These are phyloP conservation scores for Coniochaeta pulveracea DNA, from an alignment of 2,329 filamentous ascomycete genomes.

Conservation along the genomic window DNA sequence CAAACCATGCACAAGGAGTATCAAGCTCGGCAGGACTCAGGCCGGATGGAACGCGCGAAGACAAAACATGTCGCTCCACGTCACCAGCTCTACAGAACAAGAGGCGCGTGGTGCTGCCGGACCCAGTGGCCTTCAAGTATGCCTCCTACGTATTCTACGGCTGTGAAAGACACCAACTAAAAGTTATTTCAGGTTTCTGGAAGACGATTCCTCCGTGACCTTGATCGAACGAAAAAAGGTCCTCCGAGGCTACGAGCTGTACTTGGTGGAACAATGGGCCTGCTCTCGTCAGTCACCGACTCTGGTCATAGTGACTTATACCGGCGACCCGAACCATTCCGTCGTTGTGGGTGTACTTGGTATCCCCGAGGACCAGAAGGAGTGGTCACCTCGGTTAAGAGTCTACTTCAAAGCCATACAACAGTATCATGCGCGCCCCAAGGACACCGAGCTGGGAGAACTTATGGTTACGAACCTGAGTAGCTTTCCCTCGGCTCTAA, in stretches of 20 bases:
- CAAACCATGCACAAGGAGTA: conserved; percentile 10
- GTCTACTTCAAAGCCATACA: conserved; percentile 80
- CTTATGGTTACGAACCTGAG: conserved; percentile 92
- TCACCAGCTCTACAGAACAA: conserved; percentile 9
- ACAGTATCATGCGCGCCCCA: conserved; percentile 73
- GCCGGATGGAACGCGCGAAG: conserved; percentile 13
- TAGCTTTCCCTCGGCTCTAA: conserved; percentile 82
- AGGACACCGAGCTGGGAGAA: conserved; percentile 70
- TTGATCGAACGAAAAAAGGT: conserved; percentile 61
- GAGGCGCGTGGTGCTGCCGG: conserved; percentile 43
- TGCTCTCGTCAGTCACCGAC: conserved; percentile 86
- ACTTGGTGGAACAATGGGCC: conserved; percentile 95
- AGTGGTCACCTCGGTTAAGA: conserved; percentile 69
- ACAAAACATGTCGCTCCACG: conserved; percentile 6
- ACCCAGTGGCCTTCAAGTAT: conserved; percentile 45
- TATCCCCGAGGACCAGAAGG: conserved; percentile 66
- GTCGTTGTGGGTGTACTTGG: conserved; percentile 73
- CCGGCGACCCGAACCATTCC: conserved; percentile 68
- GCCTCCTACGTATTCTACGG: conserved; percentile 7
- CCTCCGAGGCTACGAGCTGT: conserved; percentile 79
- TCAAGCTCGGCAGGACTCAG: conserved; percentile 7
- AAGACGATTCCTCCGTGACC: conserved; percentile 68
- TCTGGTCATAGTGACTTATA: conserved; percentile 86
- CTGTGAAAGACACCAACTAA: conserved; percentile 2
- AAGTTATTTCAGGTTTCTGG: conserved; percentile 53